These are phyloP conservation scores for Gnomoniopsis smithogilvyi DNA, from an alignment of 2,329 filamentous ascomycete genomes.

Conservation along the genomic window DNA sequence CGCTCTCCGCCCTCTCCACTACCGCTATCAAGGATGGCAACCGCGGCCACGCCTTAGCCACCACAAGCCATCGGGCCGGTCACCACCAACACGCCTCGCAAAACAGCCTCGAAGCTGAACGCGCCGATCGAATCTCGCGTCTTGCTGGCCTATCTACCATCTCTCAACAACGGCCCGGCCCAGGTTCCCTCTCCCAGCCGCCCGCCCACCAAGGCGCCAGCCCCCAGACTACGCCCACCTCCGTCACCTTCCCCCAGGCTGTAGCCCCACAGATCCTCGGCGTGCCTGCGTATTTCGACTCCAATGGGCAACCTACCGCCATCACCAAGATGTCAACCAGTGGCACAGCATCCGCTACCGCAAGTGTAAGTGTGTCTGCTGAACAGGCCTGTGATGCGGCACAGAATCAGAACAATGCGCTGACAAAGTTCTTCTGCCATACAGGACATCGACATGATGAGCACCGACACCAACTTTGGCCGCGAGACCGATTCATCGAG, in stretches of 20 bases:
- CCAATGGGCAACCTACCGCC: slow-evolving; percentile 64
- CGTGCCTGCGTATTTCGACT: slow-evolving; percentile 72
- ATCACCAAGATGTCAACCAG: slow-evolving; percentile 84
- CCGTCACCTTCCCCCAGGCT: slow-evolving; percentile 38
- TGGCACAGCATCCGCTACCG: slow-evolving; percentile 84
- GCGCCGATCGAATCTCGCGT: slow-evolving; percentile 91
- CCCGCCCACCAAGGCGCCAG: slow-evolving; percentile 29
- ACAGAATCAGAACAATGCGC: not conserved
- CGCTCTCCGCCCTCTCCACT: slow-evolving; percentile 85
- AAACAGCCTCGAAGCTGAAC: slow-evolving; percentile 82
- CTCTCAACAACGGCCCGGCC: slow-evolving; percentile 64
- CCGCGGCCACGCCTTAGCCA: slow-evolving; percentile 70
- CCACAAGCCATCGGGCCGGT: slow-evolving; percentile 52
- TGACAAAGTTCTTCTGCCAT: slow-evolving; percentile 20
- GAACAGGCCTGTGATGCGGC: not conserved
- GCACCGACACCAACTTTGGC: slow-evolving; percentile 60
- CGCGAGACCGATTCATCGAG: slow-evolving; percentile 51
- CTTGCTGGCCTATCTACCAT: slow-evolving; percentile 89
- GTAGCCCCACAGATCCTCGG: slow-evolving; percentile 31
- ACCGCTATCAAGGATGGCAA: slow-evolving; percentile 97
- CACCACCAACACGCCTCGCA: slow-evolving; percentile 59
- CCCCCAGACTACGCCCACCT: slow-evolving; percentile 50
- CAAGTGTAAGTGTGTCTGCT: slow-evolving; percentile 54
- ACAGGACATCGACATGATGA: slow-evolving; percentile 64
- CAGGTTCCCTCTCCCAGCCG: slow-evolving; percentile 29